These are phyloP conservation scores for Ustilago crameri DNA, from an alignment of 1,284 basidiomycete species.

Conservation along the genomic window DNA sequence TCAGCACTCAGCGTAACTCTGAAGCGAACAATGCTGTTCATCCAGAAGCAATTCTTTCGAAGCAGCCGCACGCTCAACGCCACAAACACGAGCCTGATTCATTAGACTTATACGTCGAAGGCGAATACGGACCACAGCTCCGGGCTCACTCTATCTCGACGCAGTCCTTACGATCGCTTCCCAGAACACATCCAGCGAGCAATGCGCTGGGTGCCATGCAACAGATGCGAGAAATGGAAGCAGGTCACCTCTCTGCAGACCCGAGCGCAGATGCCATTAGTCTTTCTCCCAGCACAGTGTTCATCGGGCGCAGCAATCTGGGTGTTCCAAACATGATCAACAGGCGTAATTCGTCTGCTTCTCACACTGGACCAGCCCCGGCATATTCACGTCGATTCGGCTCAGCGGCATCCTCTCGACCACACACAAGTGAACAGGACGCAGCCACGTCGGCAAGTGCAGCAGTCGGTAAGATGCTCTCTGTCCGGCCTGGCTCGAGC, in stretches of 20 bases:
- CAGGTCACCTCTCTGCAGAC: conserved; percentile 8
- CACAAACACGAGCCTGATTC: conserved; percentile 29
- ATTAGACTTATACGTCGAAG: conserved; percentile 41
- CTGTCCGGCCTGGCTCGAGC: neutral
- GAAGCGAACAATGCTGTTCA: conserved; percentile 2
- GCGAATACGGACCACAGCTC: conserved; percentile 37
- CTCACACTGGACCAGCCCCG: conserved; percentile 12
- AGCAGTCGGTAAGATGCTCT: conserved; percentile 6
- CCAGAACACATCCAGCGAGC: conserved; percentile 9
- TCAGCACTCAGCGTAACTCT: conserved; percentile 1
- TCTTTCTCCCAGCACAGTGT: conserved; percentile 19
- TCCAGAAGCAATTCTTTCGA: conserved; percentile 2
- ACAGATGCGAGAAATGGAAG: conserved; percentile 35
- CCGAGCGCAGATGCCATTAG: neutral
- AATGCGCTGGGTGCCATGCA: conserved; percentile 10
- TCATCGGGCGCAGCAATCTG: conserved; percentile 26
- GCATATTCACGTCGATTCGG: conserved; percentile 21
- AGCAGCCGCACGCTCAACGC: neutral
- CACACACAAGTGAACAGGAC: conserved; percentile 14
- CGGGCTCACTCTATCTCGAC: conserved; percentile 20
- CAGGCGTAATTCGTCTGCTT: neutral
- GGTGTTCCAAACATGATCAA: conserved; percentile 1
- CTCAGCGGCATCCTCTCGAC: conserved; percentile 20
- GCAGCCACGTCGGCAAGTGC: neutral
- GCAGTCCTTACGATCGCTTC: conserved; percentile 17